Evolutionary conservation across 257 asterid genomes (phyloP), one percentile per base, ranked within the genome.

Genomic region (Salvia miltiorrhiza): DNA sequence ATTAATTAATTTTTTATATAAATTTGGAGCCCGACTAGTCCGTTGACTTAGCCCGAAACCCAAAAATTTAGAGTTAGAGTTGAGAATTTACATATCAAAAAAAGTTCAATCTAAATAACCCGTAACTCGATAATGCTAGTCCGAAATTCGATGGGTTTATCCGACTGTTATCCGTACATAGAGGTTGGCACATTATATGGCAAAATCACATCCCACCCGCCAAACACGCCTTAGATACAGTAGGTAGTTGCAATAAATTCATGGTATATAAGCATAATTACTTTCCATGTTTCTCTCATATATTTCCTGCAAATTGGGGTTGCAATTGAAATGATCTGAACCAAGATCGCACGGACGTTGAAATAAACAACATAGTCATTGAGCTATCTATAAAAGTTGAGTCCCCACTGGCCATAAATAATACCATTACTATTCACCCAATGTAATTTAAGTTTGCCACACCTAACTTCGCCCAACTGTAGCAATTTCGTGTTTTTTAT

Each of bases 241-340:
- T 71, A 40, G 70, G 23, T 62, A 13, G 13, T 55, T 53, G 71
- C 40, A 73, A 65, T 73, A 43, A 73, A 65, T 41, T 54, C 19
- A 4, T 35, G 3, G 9, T 4, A 2, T 16, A 0, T 39, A 26
- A n/a, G 2, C 2, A 14, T 5, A 7, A 41, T 1, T 5, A 12
- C 11, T 55, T 23, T 14, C 16, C 7, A 32, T 2, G 23, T 28
- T 23, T 20, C 4, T 45, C 1, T 10, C 10, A 35, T n/a, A 16
- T 26, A 28, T 35, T 39, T 49, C 33, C 16, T 24, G 35, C 41
- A 47, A 45, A 4, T 69, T 21, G 8, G 12, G 65, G 45, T 11
- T 32, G 33, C 33, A 10, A 43, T 37, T 26, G 43, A n/a, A 23
- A 58, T 17, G 1, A 49, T 33, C 39, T 32, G 41, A 70, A 47